Conservation (phyloP, 2,329 filamentous ascomycete genomes). For the Ceratocystis albifundus region DNA sequence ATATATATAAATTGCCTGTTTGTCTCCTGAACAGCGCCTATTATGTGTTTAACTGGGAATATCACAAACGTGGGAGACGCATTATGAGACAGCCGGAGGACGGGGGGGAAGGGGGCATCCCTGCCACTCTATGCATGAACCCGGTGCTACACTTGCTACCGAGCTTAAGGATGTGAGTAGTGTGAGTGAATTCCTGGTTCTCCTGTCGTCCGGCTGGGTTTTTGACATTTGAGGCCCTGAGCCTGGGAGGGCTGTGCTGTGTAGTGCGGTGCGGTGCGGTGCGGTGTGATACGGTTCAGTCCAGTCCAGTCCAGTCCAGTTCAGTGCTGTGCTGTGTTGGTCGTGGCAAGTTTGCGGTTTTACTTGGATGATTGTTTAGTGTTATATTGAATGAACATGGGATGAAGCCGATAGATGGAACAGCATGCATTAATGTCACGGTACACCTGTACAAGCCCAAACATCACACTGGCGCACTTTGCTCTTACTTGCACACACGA, state of each 20-base stretch:
- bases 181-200: slow-evolving; percentile 2
- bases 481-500: too few species aligned
- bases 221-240: neutral
- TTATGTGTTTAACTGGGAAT: neutral
- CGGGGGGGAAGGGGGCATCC: neutral
- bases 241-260: neutral
- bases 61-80: neutral
- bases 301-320: too few species aligned
- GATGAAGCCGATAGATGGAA: too few species aligned
- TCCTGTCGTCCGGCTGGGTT: neutral
- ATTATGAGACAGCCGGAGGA: neutral
- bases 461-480: too few species aligned
- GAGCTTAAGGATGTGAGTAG: neutral
- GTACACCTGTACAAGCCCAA: too few species aligned
- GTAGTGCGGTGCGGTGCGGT: neutral
- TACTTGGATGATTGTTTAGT: too few species aligned
- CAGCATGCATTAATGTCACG: too few species aligned
- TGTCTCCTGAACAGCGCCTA: neutral
- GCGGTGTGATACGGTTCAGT: too few species aligned
- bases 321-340: too few species aligned
- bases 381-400: too few species aligned
- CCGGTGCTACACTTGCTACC: neutral
- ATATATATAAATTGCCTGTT: neutral
- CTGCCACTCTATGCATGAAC: neutral
- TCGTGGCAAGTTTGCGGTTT: too few species aligned